Evolutionary conservation across 2,329 filamentous ascomycete species (phyloP), one percentile per base, ranked within the genome.

Genomic region (Gremmenia infestans): DNA sequence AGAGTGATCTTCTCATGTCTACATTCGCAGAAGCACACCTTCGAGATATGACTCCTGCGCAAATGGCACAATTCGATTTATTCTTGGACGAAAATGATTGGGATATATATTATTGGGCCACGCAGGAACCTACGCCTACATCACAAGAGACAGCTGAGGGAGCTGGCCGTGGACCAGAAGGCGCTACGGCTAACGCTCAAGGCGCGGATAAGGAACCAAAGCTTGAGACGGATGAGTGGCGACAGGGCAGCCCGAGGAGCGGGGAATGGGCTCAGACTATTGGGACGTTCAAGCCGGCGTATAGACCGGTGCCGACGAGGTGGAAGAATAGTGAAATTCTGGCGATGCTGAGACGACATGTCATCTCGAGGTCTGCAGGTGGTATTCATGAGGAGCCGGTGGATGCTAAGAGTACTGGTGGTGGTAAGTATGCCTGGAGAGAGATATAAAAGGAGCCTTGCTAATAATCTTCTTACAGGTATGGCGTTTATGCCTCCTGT

Each of bases 21-120:
- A 99, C 94, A 63, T 99, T 99, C 72, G 94, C 94, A 62, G 84
- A 93, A 63, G 77, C 79, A 53, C 81, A 95, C 73, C 85, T 99
- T 22, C 77, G 79, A 45, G 76, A 76, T 59, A 96, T 99, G 89
- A 82, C 81, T 1, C 72, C 77, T 5, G 73, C 78, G 50, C 88
- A 95, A 70, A 85, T 97, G 65, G 74, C 82, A 65, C 83, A 96
- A 73, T 97, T 94, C 77, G 93, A 97, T 72, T 77, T 81, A 28
- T 95, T 99, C 78, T 85, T 99, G 55, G 94, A 99, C 73, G 94
- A 99, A 76, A 99, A 99, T 74, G 94, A 99, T 77, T 99, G 94
- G 94, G 94, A 99, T 72, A 97, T 99, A 60, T 99, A 99, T 80
- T 99, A 99, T 80, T 99, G 94, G 94, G 91, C 89, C 3, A 99